These are phyloP conservation scores for Potentilla sterilis DNA, from an alignment of 306 rosid genomes.

Conservation along the genomic window DNA sequence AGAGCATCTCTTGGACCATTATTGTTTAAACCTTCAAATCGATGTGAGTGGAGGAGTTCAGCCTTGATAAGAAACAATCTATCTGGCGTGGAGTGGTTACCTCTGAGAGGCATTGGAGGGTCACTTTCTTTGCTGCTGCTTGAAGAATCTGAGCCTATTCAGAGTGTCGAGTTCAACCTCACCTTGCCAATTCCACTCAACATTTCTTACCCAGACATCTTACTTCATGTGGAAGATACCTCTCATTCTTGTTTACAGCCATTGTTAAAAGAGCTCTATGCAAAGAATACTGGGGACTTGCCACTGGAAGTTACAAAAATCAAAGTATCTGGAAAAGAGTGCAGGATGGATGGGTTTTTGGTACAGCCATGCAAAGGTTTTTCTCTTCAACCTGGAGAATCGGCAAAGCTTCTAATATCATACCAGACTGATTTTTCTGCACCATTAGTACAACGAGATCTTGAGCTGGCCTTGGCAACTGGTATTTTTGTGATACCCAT, in stretches of 20 bases:
- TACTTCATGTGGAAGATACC: constrained; percentile 45
- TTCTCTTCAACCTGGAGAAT: constrained; percentile 62
- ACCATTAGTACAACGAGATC: constrained; percentile 64
- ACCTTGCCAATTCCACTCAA: constrained; percentile 49
- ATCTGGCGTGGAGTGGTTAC: constrained; percentile 86
- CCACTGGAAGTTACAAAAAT: constrained; percentile 68
- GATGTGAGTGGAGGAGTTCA: constrained; percentile 86
- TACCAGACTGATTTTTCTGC: constrained; percentile 79
- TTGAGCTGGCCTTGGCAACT: constrained; percentile 70
- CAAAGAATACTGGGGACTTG: constrained; percentile 83
- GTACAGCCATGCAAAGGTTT: constrained; percentile 62
- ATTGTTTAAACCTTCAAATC: constrained; percentile 65
- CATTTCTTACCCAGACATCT: constrained; percentile 54
- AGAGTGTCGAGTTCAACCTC: constrained; percentile 60
- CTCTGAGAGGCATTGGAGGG: constrained; percentile 77
- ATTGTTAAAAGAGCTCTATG: constrained; percentile 60
- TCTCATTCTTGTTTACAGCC: constrained; percentile 57
- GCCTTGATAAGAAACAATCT: constrained; percentile 90
- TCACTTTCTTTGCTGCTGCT: constrained; percentile 63
- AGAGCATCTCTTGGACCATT: constrained; percentile 74
- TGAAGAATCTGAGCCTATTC: constrained; percentile 58
- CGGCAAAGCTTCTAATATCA: constrained; percentile 53
- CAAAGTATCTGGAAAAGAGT: constrained; percentile 74
- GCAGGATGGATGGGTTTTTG: constrained; percentile 75
- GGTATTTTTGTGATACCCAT: constrained; percentile 80